phyloP scores from a whole-genome alignment of 2,329 filamentous ascomycete species.

The Aspergillus proliferans region DNA sequence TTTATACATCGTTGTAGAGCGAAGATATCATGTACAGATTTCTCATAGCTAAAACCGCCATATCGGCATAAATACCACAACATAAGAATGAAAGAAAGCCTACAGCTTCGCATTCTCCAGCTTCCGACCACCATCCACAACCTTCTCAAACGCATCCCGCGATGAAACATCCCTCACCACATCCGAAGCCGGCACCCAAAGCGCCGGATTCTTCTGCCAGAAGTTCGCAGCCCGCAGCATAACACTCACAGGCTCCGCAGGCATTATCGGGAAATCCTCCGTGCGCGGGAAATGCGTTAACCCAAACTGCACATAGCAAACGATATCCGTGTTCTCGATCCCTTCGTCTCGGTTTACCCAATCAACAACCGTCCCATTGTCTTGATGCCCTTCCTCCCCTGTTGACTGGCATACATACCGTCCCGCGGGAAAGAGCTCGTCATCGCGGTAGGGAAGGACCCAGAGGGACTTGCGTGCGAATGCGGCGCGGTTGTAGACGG shows the following conservation, averaged over 20 bases:
- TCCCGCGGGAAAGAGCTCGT: conserved; percentile 55
- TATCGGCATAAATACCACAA: not conserved
- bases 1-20: too few species aligned
- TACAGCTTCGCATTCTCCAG: not conserved
- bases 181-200: conserved; percentile 47
- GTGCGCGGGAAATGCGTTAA: conserved; percentile 47
- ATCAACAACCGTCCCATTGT: conserved; percentile 41
- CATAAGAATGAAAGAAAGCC: not conserved
- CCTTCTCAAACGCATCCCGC: not conserved
- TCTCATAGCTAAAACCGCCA: too few species aligned
- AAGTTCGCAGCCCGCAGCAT: conserved; percentile 54
- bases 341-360: conserved; percentile 41
- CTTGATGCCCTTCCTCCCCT: conserved; percentile 24
- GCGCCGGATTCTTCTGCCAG: conserved; percentile 52
- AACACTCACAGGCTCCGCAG: conserved; percentile 52
- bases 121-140: not conserved
- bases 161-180: not conserved
- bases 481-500: conserved; percentile 53
- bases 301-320: conserved; percentile 53
- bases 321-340: conserved; percentile 51
- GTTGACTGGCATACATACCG: conserved; percentile 56
- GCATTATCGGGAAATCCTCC: conserved; percentile 57
- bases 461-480: conserved; percentile 56
- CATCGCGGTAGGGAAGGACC: conserved; percentile 52
- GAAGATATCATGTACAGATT: too few species aligned